These are phyloP conservation scores for Pythium periplocum DNA, from an alignment of 352 stramenopile species.

Conservation along the genomic window DNA sequence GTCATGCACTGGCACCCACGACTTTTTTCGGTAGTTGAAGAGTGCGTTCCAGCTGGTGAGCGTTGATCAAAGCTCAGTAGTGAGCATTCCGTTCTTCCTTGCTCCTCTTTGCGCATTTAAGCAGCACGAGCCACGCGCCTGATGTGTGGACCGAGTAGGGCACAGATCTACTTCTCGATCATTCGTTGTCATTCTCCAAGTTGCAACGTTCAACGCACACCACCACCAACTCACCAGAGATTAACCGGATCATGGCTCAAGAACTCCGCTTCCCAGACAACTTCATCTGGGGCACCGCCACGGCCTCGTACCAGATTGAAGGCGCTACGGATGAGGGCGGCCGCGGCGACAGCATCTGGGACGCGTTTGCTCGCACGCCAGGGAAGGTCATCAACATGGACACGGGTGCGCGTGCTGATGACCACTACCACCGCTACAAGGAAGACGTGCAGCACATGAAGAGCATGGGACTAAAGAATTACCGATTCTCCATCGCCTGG, in stretches of 20 bases:
- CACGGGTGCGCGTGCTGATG: conserved; percentile 81
- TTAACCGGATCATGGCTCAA: background rate
- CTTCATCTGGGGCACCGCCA: conserved; percentile 88
- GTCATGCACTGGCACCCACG: no score
- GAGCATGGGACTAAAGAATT: conserved; percentile 84
- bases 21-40: no score
- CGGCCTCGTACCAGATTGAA: conserved; percentile 92
- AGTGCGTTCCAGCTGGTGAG: no score
- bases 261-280: conserved; percentile 37
- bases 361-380: conserved; percentile 71
- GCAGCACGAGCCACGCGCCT: no score
- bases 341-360: conserved; percentile 89
- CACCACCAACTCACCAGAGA: no score
- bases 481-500: conserved; percentile 94
- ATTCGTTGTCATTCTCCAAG: no score
- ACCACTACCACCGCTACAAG: conserved; percentile 90
- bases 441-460: conserved; percentile 92
- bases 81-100: no score
- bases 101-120: no score
- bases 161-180: no score
- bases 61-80: no score
- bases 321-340: conserved; percentile 81
- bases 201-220: no score
- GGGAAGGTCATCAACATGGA: conserved; percentile 53
- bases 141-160: no score